These are phyloP conservation scores for Wickerhamiella spandovensis DNA, from an alignment of 805 yeast genomes.

Conservation along the genomic window DNA sequence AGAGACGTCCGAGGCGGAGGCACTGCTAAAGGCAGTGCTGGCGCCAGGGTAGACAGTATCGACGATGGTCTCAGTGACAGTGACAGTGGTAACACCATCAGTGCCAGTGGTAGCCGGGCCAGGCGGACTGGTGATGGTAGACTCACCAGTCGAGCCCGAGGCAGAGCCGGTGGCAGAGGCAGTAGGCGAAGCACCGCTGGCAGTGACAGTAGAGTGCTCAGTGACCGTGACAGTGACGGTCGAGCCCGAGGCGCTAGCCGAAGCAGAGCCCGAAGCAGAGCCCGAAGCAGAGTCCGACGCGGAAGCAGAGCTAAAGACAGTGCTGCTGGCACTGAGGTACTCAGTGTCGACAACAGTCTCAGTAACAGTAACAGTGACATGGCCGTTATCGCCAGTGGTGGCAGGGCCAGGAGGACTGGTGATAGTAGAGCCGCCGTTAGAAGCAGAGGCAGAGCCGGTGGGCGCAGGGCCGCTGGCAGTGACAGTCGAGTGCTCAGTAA, in stretches of 20 bases:
- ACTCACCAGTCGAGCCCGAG: not conserved
- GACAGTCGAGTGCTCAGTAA: not conserved
- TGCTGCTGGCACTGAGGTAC: not conserved
- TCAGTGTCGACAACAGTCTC: not conserved
- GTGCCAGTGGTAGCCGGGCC: not conserved
- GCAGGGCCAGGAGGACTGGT: not conserved
- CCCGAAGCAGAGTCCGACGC: too few species aligned
- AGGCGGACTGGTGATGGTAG: not conserved
- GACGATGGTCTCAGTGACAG: conserved; percentile 1
- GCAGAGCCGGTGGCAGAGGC: not conserved
- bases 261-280: too few species aligned
- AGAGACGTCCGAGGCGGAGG: too few species aligned
- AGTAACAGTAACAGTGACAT: not conserved
- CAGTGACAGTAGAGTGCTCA: not conserved
- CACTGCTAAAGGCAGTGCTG: not conserved
- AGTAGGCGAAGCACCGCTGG: not conserved
- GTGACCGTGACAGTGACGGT: too few species aligned
- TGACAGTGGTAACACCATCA: not conserved
- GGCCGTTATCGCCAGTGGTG: not conserved
- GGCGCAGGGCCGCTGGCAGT: not conserved
- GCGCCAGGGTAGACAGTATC: not conserved
- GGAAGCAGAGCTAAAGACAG: too few species aligned
- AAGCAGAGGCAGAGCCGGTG: not conserved
- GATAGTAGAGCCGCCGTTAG: not conserved
- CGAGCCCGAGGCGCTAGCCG: not conserved